These are phyloP conservation scores for Chlorella sp. DNA, from an alignment of 139 green algal genomes.

Conservation along the genomic window DNA sequence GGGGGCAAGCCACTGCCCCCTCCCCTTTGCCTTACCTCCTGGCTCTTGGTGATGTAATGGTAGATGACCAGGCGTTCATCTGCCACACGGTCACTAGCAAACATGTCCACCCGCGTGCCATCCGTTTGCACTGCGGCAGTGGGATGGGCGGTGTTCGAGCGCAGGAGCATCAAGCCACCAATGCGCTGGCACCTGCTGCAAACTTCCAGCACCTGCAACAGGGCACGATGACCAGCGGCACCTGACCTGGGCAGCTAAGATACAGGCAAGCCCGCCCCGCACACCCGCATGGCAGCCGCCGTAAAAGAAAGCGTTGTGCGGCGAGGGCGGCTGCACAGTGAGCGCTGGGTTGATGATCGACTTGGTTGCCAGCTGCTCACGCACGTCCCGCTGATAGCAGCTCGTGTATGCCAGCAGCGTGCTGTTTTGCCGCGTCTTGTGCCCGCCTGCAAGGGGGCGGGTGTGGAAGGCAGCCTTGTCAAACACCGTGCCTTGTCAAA, in stretches of 20 bases:
- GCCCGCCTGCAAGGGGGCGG: neutral
- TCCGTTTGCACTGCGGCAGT: neutral
- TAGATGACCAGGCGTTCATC: neutral
- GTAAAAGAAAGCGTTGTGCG: neutral
- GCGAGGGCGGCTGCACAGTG: constrained; percentile 9
- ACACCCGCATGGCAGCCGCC: neutral
- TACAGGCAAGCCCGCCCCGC: too few species aligned
- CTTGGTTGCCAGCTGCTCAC: constrained; percentile 2
- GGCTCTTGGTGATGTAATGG: constrained; percentile 15
- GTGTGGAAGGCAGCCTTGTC: neutral
- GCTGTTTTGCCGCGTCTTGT: neutral
- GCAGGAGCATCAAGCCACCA: too few species aligned
- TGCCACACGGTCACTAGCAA: neutral
- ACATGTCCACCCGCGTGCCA: neutral
- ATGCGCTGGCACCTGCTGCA: too few species aligned
- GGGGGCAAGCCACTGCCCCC: neutral
- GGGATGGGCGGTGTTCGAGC: too few species aligned
- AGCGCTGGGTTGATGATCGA: constrained; percentile 1
- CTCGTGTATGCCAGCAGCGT: neutral
- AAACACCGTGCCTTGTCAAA: too few species aligned
- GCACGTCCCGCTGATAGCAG: neutral
- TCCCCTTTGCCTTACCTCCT: neutral
- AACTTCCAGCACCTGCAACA: too few species aligned
- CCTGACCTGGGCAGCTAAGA: too few species aligned
- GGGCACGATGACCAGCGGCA: too few species aligned